phyloP scores from a whole-genome alignment of 176 grass and related monocot genomes.

The Aegilops speltoides region DNA sequence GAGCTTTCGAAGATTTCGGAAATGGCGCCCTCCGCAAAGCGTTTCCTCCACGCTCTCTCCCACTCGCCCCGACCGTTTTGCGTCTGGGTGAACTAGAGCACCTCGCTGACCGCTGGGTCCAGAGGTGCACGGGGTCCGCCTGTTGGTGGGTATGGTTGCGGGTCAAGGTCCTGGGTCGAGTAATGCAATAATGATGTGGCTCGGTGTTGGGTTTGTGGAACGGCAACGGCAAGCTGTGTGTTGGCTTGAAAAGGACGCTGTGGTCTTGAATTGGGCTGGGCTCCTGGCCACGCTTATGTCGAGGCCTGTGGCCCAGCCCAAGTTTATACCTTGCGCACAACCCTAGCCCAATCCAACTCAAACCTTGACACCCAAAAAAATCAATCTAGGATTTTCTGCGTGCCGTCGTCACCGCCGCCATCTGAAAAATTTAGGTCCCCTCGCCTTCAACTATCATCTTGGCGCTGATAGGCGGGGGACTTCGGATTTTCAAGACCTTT shows the following conservation, averaged over 20 bases:
- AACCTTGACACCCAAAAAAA: too few relatives aligned
- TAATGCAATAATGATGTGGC: background rate
- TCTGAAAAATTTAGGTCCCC: too few relatives aligned
- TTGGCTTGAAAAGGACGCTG: background rate
- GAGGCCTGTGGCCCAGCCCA: too few relatives aligned
- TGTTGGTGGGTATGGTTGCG: background rate
- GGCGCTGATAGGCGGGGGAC: too few relatives aligned
- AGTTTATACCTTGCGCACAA: too few relatives aligned
- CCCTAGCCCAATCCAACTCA: too few relatives aligned
- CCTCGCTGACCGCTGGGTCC: background rate
- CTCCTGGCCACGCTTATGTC: background rate
- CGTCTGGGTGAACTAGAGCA: fast-evolving
- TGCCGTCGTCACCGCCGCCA: too few relatives aligned
- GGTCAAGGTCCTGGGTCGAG: background rate
- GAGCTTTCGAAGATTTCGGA: slow-evolving; percentile 16
- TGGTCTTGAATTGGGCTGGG: background rate
- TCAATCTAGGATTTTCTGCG: too few relatives aligned
- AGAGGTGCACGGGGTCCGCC: background rate
- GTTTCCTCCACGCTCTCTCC: background rate
- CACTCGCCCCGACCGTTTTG: too few relatives aligned
- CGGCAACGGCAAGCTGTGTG: background rate
- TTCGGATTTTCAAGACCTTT: too few relatives aligned
- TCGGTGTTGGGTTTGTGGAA: background rate
- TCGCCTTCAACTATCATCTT: too few relatives aligned
- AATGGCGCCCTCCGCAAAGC: slow-evolving; percentile 19